phyloP scores from a whole-genome alignment of 176 grass and related monocot species.

The Eleusine coracana region DNA sequence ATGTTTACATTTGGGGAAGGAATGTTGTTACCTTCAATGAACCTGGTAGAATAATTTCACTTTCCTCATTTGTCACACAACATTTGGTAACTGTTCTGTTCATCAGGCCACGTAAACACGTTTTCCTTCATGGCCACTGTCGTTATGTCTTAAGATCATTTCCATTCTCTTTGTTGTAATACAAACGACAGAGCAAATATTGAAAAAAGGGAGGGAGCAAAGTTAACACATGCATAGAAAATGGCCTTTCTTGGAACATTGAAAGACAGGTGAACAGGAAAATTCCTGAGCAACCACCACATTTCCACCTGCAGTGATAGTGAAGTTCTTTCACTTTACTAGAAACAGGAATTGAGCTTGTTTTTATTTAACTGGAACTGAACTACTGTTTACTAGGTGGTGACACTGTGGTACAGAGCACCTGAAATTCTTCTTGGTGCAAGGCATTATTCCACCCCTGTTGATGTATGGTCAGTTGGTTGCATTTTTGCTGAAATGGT shows the following conservation, averaged over 20 bases:
- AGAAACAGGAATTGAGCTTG: neutral
- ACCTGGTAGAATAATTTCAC: neutral
- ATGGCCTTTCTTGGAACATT: neutral
- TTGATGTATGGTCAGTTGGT: conserved; percentile 94
- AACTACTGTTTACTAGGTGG: conserved; percentile 63
- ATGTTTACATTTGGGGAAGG: neutral
- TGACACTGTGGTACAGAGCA: conserved; percentile 92
- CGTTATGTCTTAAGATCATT: neutral
- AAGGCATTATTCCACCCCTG: conserved; percentile 87
- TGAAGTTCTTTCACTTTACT: neutral
- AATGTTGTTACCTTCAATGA: neutral
- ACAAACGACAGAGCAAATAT: neutral
- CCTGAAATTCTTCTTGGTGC: conserved; percentile 94
- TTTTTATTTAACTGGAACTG: conserved; percentile 6
- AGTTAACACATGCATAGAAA: neutral
- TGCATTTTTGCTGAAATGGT: conserved; percentile 99
- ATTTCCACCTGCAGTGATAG: neutral
- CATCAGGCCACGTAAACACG: neutral
- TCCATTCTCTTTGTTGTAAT: neutral
- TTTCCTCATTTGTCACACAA: neutral
- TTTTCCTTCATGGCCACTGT: too few relatives aligned
- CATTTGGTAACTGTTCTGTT: neutral
- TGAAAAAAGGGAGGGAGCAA: neutral
- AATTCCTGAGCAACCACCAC: neutral
- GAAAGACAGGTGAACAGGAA: neutral